These are phyloP conservation scores for Mortierella sp. DNA, from an alignment of 371 early-diverging fungal species.

Conservation along the genomic window DNA sequence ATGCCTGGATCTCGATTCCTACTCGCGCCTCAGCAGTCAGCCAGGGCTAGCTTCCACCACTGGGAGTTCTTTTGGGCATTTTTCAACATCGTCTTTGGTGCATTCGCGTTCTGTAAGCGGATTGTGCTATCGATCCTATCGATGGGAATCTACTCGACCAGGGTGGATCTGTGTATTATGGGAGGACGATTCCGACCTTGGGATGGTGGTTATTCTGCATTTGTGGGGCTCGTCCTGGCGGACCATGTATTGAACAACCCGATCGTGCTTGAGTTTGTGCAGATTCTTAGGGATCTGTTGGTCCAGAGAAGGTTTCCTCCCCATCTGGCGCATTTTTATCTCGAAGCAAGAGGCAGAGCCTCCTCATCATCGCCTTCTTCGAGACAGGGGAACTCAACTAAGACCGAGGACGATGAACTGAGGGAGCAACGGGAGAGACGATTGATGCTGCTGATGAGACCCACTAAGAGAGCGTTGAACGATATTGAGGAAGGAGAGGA, in stretches of 20 bases:
- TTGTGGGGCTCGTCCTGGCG: constrained; percentile 50
- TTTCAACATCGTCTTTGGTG: constrained; percentile 55
- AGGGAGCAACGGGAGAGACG: constrained; percentile 10
- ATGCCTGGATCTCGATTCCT: constrained; percentile 52
- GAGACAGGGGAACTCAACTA: not conserved
- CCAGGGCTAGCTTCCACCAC: constrained; percentile 39
- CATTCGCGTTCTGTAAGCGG: constrained; percentile 46
- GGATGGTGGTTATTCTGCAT: constrained; percentile 55
- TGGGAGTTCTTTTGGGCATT: constrained; percentile 57
- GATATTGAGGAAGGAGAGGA: constrained; percentile 49
- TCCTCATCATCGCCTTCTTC: not conserved
- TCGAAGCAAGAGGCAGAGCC: constrained; percentile 21
- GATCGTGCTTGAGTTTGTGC: constrained; percentile 52
- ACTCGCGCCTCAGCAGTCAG: constrained; percentile 32
- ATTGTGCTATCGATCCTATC: constrained; percentile 32
- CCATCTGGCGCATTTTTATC: constrained; percentile 21
- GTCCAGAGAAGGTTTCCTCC: constrained; percentile 28
- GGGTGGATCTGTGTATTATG: constrained; percentile 52
- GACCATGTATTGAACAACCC: constrained; percentile 51
- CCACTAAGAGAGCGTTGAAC: constrained; percentile 8
- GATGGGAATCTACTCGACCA: constrained; percentile 37
- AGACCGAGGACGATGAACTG: constrained; percentile 1
- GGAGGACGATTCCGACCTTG: constrained; percentile 52
- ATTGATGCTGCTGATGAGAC: constrained; percentile 29
- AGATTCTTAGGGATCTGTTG: constrained; percentile 44